phyloP scores from a whole-genome alignment of 257 asterid genomes.

The Salvia miltiorrhiza region DNA sequence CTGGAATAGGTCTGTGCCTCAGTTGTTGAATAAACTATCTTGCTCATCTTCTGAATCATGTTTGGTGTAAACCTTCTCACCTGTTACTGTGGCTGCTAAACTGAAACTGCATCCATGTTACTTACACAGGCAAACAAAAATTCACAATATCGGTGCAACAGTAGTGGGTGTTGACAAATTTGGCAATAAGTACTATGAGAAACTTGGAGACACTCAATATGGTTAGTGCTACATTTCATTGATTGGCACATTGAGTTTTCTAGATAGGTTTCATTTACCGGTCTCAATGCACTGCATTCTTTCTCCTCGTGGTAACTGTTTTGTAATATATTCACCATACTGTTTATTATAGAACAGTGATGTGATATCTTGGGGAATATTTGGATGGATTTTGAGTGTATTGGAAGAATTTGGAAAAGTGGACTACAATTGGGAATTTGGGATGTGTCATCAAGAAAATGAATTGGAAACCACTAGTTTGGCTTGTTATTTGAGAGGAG shows the following conservation, averaged over 20 bases:
- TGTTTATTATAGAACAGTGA: background rate
- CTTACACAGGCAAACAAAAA: conserved; percentile 76
- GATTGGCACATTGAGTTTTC: background rate
- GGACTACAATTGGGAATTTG: background rate
- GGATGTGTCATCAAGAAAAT: background rate
- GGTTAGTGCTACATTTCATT: conserved; percentile 48
- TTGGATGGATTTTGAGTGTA: background rate
- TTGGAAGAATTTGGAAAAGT: background rate
- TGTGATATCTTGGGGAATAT: background rate
- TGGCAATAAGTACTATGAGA: conserved; percentile 93
- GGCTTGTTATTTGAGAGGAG: background rate
- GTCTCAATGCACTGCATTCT: background rate
- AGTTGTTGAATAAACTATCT: conserved; percentile 3
- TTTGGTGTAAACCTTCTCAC: conserved; percentile 1
- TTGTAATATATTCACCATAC: background rate
- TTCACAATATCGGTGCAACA: conserved; percentile 92
- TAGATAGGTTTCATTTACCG: background rate
- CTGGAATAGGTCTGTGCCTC: background rate
- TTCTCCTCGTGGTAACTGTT: conserved; percentile 3
- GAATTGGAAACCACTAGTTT: background rate
- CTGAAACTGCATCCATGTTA: conserved; percentile 7
- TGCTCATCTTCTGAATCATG: background rate
- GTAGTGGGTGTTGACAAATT: conserved; percentile 84
- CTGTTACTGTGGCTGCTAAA: conserved; percentile 2
- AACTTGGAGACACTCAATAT: conserved; percentile 76